phyloP scores from a whole-genome alignment of 495 filamentous ascomycete species.

The Talaromyces thailandensis region DNA sequence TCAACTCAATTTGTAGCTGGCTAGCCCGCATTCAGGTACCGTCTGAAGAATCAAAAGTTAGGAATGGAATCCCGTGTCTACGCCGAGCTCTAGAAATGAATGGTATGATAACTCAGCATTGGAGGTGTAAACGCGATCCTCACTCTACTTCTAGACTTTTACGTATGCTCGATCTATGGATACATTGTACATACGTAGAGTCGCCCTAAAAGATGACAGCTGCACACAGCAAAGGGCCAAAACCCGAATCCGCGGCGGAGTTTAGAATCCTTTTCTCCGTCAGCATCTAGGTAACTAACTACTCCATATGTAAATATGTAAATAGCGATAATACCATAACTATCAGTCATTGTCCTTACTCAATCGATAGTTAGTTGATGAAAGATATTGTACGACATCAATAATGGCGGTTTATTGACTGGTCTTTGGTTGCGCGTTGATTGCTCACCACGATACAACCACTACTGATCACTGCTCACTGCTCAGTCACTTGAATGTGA shows the following conservation, averaged over 20 bases:
- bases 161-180: not conserved
- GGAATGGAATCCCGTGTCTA: not conserved
- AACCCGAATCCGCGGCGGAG: not conserved
- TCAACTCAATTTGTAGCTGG: not conserved
- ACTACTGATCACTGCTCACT: not conserved
- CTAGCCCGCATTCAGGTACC: not conserved
- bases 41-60: not conserved
- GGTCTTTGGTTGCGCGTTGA: not conserved
- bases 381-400: not conserved
- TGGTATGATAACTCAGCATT: not conserved
- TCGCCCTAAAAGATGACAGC: not conserved
- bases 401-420: not conserved
- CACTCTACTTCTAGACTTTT: too few relatives aligned
- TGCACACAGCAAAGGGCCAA: not conserved
- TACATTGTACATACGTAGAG: not conserved
- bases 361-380: not conserved
- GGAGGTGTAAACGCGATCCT: not conserved
- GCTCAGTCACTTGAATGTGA: not conserved
- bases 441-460: not conserved
- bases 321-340: too few relatives aligned
- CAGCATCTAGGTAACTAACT: too few relatives aligned
- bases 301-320: too few relatives aligned
- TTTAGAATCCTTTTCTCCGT: not conserved
- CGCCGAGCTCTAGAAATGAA: not conserved
- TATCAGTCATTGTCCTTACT: too few relatives aligned